A percentile compares a stretch with the other conserved stretches of the same genome.
Evolutionary conservation across 75 land plant genomes (phyloP).

Genomic region (Sequoiadendron giganteum): DNA sequence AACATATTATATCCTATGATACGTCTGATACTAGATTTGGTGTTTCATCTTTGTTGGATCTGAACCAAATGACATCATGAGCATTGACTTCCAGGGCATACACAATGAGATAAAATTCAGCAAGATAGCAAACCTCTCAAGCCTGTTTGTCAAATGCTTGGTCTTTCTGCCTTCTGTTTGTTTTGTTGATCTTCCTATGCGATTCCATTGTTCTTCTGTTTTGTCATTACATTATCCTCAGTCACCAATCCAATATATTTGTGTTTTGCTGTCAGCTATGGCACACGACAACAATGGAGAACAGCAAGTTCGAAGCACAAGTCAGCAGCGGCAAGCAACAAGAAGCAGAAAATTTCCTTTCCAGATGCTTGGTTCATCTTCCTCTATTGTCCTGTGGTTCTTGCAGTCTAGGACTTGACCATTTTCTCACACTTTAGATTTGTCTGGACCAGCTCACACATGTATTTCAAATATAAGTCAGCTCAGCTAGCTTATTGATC

Average conservation of each 20-base stretch:
- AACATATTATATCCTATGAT: no score
- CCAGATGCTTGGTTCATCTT: neutral
- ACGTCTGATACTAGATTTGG: no score
- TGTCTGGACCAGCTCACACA: neutral
- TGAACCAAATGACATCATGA: no score
- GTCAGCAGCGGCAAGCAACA: neutral
- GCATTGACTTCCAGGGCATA: no score
- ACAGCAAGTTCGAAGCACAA: neutral
- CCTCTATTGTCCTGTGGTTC: neutral
- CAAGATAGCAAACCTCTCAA: neutral
- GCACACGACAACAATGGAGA: neutral
- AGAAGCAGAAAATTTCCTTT: neutral
- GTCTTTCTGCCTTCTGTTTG: neutral
- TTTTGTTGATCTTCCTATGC: neutral
- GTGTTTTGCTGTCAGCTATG: neutral
- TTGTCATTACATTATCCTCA: neutral
- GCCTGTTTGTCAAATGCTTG: neutral
- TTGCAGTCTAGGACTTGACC: no score
- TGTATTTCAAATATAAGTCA: neutral
- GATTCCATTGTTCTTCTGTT: neutral
- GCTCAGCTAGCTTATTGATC: neutral
- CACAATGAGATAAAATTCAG: neutral
- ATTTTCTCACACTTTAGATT: neutral
- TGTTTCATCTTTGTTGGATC: no score
- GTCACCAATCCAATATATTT: neutral